Evolutionary conservation across 495 filamentous ascomycete genomes (phyloP).

Genomic region (Talaromyces borbonicus): DNA sequence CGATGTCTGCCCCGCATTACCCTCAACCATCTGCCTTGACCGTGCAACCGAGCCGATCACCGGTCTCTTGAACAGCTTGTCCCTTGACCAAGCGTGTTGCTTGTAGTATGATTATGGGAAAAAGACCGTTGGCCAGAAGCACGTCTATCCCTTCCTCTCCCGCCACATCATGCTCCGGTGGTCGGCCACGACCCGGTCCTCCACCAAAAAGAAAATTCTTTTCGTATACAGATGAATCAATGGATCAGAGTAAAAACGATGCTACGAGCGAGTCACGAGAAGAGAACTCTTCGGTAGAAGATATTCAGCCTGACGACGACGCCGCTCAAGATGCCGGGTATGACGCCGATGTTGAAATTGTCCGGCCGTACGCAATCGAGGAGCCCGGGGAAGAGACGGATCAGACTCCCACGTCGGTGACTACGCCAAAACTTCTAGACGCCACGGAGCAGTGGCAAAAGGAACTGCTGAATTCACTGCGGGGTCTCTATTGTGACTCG

Average conservation of each 20-base stretch:
- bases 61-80: neutral
- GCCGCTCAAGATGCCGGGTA: neutral
- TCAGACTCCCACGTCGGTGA: conserved; percentile 3
- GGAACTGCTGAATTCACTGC: conserved; percentile 25
- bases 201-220: neutral
- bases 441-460: conserved; percentile 18
- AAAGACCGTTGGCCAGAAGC: neutral
- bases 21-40: neutral
- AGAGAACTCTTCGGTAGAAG: neutral
- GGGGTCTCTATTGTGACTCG: conserved; percentile 19
- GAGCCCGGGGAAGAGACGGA: conserved; percentile 30
- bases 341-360: conserved; percentile 11
- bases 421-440: conserved; percentile 7
- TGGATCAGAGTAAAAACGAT: neutral
- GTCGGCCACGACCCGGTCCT: conserved; percentile 3
- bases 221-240: neutral
- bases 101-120: conserved; percentile 5
- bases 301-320: neutral
- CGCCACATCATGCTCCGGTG: neutral
- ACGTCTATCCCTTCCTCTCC: neutral
- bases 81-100: neutral
- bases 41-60: neutral
- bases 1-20: conserved; percentile 7
- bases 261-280: neutral
- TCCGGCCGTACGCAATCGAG: conserved; percentile 35